Percentiles rank a stretch among this genome's conserved stretches.
Conservation (phyloP, 2,329 filamentous ascomycete genomes). For the Colletotrichum gigasporum region DNA sequence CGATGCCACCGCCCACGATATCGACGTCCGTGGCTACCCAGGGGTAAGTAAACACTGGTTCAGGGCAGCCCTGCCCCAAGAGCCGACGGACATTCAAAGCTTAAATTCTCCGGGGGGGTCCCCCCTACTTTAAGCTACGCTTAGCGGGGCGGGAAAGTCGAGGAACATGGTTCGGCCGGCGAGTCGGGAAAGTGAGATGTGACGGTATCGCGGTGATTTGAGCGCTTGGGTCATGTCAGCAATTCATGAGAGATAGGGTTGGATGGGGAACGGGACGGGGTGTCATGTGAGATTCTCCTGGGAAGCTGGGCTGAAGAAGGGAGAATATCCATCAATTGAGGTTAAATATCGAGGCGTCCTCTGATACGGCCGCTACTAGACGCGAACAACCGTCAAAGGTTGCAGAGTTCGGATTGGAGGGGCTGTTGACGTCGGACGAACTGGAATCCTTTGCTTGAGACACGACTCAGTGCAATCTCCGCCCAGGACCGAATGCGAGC, state of each 20-base stretch:
- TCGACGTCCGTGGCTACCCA: no score
- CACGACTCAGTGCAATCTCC: neutral
- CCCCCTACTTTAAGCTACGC: no score
- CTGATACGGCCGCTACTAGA: conserved; percentile 5
- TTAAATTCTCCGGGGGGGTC: conserved; percentile 14
- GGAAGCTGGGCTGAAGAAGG: neutral
- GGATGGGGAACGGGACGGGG: neutral
- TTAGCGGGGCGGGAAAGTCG: neutral
- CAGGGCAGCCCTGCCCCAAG: no score
- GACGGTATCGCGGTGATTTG: neutral
- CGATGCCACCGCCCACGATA: neutral
- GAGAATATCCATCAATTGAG: neutral
- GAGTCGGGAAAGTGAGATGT: neutral
- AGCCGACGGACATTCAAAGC: conserved; percentile 12
- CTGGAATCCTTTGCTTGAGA: neutral
- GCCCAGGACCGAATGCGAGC: no score
- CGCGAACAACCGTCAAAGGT: neutral
- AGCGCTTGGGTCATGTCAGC: neutral
- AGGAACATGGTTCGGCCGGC: neutral
- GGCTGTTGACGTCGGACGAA: neutral
- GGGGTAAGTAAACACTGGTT: no score
- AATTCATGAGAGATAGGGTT: neutral
- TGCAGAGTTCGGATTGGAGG: neutral
- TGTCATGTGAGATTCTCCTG: neutral
- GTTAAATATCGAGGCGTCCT: neutral